phyloP scores from a whole-genome alignment of 345 rosid species.

The Carallia pectinifolia region DNA sequence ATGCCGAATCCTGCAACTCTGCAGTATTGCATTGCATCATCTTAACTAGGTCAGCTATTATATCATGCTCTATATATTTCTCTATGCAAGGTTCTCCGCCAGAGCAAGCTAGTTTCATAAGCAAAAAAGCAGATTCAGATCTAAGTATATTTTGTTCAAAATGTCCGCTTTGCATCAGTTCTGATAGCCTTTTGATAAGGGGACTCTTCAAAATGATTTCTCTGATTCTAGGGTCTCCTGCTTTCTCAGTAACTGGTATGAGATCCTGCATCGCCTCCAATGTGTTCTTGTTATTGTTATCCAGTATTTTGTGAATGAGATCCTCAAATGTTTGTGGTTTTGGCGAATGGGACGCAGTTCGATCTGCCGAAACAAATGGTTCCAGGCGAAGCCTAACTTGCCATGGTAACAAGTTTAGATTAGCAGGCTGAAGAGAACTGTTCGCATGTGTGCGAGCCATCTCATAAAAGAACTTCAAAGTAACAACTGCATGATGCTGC shows the following conservation, averaged over 20 bases:
- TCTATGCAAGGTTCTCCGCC: slow-evolving; percentile 31
- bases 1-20: slow-evolving; percentile 35
- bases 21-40: slow-evolving; percentile 29
- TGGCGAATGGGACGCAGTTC: slow-evolving; percentile 5
- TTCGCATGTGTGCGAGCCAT: slow-evolving; percentile 18
- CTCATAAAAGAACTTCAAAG: slow-evolving; percentile 33
- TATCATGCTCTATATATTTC: slow-evolving; percentile 24
- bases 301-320: slow-evolving; percentile 23
- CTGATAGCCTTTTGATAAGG: slow-evolving; percentile 25
- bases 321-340: slow-evolving; percentile 27
- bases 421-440: slow-evolving; percentile 20
- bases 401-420: slow-evolving; percentile 32
- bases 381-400: slow-evolving; percentile 30
- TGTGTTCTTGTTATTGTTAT: slow-evolving; percentile 7
- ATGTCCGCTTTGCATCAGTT: slow-evolving; percentile 19
- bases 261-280: slow-evolving; percentile 33
- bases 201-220: slow-evolving; percentile 28
- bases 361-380: slow-evolving; percentile 18
- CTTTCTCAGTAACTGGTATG: slow-evolving; percentile 33
- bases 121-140: slow-evolving; percentile 30
- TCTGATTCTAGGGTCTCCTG: slow-evolving; percentile 25
- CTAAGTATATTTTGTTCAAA: slow-evolving; percentile 22
- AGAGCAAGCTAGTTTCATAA: slow-evolving; percentile 30
- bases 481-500: slow-evolving; percentile 33
- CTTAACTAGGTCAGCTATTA: slow-evolving; percentile 26